A percentile compares a stretch with the other conserved stretches of the same genome.
Evolutionary conservation across 2,329 filamentous ascomycete species (phyloP).

Genomic region (Emergomyces orientalis): DNA sequence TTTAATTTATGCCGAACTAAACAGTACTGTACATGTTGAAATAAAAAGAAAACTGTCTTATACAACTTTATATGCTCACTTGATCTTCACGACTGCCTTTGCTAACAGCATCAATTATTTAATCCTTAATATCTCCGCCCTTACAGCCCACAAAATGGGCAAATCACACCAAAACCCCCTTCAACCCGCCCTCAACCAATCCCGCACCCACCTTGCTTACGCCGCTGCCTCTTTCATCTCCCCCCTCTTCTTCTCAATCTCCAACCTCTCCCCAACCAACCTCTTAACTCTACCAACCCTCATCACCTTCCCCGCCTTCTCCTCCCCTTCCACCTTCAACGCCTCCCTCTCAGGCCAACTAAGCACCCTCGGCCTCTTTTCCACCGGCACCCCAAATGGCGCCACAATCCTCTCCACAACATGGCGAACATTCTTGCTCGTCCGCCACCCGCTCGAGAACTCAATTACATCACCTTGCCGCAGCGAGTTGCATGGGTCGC

Average conservation of each 20-base stretch:
- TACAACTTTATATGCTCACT: background rate
- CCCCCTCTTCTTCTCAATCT: constrained; percentile 6
- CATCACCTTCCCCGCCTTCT: constrained; percentile 25
- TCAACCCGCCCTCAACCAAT: background rate
- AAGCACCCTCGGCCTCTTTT: constrained; percentile 29
- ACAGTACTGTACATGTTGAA: background rate
- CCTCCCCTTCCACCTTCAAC: constrained; percentile 27
- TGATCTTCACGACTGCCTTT: background rate
- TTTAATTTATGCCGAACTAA: background rate
- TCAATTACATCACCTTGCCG: constrained; percentile 38
- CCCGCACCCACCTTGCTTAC: background rate
- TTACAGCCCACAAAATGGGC: background rate
- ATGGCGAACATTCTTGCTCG: constrained; percentile 31
- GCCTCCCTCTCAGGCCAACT: constrained; percentile 20
- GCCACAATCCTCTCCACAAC: constrained; percentile 37
- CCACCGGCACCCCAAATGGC: constrained; percentile 31
- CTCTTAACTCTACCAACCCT: constrained; percentile 22
- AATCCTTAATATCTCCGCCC: background rate
- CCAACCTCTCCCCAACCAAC: constrained; percentile 24
- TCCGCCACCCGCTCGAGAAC: constrained; percentile 33
- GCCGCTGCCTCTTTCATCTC: background rate
- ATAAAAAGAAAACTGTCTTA: background rate
- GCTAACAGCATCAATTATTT: background rate
- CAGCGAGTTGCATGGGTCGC: constrained; percentile 34
- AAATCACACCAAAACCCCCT: background rate